phyloP scores from a whole-genome alignment of 1,284 basidiomycete genomes.

The Trichosporon sp. region DNA sequence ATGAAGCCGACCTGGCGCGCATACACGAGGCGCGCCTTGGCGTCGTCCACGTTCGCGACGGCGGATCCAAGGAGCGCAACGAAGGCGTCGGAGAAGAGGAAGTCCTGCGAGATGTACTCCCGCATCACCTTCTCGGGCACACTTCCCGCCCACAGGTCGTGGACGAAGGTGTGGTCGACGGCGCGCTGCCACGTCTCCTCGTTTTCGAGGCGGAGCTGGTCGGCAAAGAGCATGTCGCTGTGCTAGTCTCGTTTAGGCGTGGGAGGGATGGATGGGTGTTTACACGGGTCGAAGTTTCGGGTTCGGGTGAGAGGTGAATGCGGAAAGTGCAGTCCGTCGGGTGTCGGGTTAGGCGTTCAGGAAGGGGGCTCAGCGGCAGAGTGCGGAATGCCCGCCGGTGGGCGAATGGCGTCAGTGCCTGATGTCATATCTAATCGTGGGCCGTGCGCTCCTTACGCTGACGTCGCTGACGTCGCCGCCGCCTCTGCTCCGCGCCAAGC shows the following conservation, averaged over 20 bases:
- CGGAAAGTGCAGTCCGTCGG: neutral
- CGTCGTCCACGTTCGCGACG: conserved; percentile 25
- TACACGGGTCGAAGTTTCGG: conserved; percentile 6
- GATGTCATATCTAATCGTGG: conserved; percentile 8
- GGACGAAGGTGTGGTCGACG: conserved; percentile 23
- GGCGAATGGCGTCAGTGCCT: conserved; percentile 9
- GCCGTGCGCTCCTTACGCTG: neutral
- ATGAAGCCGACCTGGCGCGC: conserved; percentile 31
- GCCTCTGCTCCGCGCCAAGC: neutral
- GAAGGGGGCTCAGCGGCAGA: neutral
- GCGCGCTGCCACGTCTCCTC: conserved; percentile 20
- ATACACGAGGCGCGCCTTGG: conserved; percentile 22
- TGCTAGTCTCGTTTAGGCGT: too few relatives aligned
- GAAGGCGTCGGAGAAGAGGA: conserved; percentile 31
- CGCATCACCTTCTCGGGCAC: conserved; percentile 24
- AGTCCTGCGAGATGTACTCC: conserved; percentile 29
- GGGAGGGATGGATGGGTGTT: too few relatives aligned
- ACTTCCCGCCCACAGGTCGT: conserved; percentile 28
- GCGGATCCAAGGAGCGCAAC: conserved; percentile 32
- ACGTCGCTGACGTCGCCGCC: neutral
- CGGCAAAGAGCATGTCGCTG: conserved; percentile 14
- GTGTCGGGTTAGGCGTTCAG: conserved; percentile 6
- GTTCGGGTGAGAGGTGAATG: conserved; percentile 9
- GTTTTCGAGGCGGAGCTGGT: conserved; percentile 18
- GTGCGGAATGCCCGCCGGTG: neutral